These are phyloP conservation scores for Xylariales sp. DNA, from an alignment of 2,329 filamentous ascomycete species.

Conservation along the genomic window DNA sequence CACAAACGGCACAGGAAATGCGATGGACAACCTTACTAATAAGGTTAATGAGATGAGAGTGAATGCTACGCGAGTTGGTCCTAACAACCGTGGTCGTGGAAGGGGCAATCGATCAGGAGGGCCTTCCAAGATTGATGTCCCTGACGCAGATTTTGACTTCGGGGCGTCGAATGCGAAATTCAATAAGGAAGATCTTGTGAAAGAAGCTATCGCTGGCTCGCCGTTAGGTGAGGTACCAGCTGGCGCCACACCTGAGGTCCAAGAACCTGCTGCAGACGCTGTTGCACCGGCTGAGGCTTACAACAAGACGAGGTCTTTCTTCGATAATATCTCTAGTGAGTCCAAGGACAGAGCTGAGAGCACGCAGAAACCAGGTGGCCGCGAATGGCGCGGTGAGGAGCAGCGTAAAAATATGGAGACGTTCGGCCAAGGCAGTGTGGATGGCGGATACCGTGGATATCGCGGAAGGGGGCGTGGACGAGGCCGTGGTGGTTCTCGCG, in stretches of 20 bases:
- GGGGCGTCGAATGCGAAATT: conserved; percentile 81
- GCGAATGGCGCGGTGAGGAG: conserved; percentile 88
- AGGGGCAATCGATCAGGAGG: conserved; percentile 39
- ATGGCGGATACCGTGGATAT: conserved; percentile 71
- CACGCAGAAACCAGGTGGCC: conserved; percentile 65
- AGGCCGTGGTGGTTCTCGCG: conserved; percentile 48
- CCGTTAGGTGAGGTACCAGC: conserved; percentile 53
- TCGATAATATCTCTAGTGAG: conserved; percentile 97
- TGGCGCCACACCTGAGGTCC: conserved; percentile 30
- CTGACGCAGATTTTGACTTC: conserved; percentile 89
- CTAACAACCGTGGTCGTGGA: conserved; percentile 41
- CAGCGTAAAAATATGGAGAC: conserved; percentile 96
- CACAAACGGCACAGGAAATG: conserved; percentile 35
- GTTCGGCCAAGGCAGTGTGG: conserved; percentile 93
- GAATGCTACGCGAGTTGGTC: conserved; percentile 48
- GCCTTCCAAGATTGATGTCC: conserved; percentile 76
- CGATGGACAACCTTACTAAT: conserved; percentile 67
- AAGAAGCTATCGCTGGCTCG: conserved; percentile 81
- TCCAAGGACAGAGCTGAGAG: conserved; percentile 81
- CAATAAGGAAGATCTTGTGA: conserved; percentile 79
- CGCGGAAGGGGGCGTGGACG: conserved; percentile 75
- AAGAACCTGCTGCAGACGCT: conserved; percentile 33
- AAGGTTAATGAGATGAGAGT: conserved; percentile 75
- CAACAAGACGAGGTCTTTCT: conserved; percentile 87
- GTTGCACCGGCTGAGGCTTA: conserved; percentile 52